phyloP scores from a whole-genome alignment of 2,329 filamentous ascomycete species.

The Xylariales sp. region DNA sequence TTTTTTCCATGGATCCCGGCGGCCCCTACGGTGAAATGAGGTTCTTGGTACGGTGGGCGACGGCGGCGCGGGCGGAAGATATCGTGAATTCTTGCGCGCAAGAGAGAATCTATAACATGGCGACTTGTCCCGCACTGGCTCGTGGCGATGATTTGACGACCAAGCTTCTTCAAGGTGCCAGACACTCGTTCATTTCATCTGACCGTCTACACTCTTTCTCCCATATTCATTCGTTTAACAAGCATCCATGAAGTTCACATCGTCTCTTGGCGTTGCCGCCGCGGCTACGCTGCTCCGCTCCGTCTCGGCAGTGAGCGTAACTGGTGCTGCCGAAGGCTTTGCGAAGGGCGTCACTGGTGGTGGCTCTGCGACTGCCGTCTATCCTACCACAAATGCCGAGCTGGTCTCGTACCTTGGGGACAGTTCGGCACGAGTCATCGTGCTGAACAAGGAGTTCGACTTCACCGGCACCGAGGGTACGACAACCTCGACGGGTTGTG shows the following conservation, averaged over 20 bases:
- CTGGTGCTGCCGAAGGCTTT: conserved; percentile 36
- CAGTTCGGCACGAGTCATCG: conserved; percentile 48
- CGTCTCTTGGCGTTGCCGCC: conserved; percentile 6
- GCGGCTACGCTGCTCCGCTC: conserved; percentile 7
- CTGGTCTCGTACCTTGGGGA: conserved; percentile 56
- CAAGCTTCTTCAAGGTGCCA: too few species aligned
- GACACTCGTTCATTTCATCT: background rate
- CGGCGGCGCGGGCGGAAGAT: background rate
- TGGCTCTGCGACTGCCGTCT: conserved; percentile 47
- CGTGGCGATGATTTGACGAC: too few species aligned
- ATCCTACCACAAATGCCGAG: conserved; percentile 49
- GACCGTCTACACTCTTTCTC: conserved; percentile 2
- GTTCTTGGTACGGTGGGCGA: background rate
- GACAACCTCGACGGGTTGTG: conserved; percentile 48
- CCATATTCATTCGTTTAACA: background rate
- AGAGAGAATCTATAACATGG: too few species aligned
- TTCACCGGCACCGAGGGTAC: conserved; percentile 53
- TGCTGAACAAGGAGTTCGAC: conserved; percentile 52
- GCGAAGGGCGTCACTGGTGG: conserved; percentile 55
- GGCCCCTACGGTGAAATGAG: background rate
- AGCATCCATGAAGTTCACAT: conserved; percentile 10
- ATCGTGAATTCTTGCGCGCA: background rate
- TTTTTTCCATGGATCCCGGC: background rate
- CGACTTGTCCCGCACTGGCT: too few species aligned
- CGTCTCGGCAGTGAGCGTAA: conserved; percentile 24